Base-by-base conservation (phyloP, 768 basidiomycete genomes). In the Pisolithus marmoratus region DNA sequence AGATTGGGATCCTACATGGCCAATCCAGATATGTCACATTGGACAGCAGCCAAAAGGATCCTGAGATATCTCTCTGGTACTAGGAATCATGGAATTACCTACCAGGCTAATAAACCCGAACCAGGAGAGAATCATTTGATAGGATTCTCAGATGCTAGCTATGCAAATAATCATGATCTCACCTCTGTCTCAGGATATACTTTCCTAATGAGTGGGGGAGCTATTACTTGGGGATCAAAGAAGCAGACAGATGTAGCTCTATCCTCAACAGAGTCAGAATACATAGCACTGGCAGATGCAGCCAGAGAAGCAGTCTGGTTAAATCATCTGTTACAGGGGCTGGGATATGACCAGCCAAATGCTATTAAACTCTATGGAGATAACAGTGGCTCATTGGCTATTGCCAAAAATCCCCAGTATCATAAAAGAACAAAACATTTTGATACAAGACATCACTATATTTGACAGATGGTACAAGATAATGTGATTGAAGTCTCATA, bases 291-390 rank as follows among this genome's bases (percentile, higher is more conserved):
- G 37, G 51, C 52, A 1, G 38, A 48, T 2, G 55, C 58, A 6
- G 19, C 14, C 0, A 17, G 12, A 4, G 38, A 56, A 1, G 50
- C 40, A 1, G 61, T 63, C 0, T 63, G 60, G 38, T 61, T 56
- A 0, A 49, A 53, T 6, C 71, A 60, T 63, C 72, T 74, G 17
- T 70, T 6, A 5, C n/a, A 46, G 61, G 74, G 26, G 71, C 60
- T 43, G 24, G 56, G 60, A 65, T 63, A 44, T 56, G 46, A 4
- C 38, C 52, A 37, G 65, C 54, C 4, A 31, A 26, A 8, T 63
- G 41, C 47, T 2, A 46, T 56, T 48, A 15, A 69, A 44, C 1
- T 58, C 19, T 23, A 58, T 43, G 9, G 64, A 46, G 51, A 61
- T 11, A 63, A 61, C 63, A 52, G 49, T 17, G 48, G 42, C 1